phyloP scores from a whole-genome alignment of 2,329 filamentous ascomycete genomes.

The Colletotrichum sp. region DNA sequence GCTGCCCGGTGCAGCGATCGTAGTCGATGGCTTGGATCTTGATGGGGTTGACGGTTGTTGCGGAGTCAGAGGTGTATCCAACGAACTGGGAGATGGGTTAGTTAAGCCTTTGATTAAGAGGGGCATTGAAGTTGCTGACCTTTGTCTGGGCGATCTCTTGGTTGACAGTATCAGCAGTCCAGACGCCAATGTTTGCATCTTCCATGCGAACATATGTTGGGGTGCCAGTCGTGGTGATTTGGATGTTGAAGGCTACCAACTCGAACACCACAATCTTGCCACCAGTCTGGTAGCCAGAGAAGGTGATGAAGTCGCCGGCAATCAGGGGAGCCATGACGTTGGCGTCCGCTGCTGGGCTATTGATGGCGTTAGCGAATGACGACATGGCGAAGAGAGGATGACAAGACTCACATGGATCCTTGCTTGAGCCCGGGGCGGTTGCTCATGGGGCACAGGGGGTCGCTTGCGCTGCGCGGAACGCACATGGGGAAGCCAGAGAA shows the following conservation, averaged over 20 bases:
- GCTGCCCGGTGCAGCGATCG: conserved; percentile 44
- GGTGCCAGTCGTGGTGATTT: conserved; percentile 35
- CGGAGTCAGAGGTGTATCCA: conserved; percentile 39
- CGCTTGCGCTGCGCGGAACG: conserved; percentile 43
- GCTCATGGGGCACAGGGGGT: conserved; percentile 37
- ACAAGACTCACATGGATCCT: conserved; percentile 16
- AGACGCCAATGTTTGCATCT: conserved; percentile 44
- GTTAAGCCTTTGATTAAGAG: fast-evolving
- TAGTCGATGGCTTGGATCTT: conserved; percentile 43
- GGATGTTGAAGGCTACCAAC: conserved; percentile 41
- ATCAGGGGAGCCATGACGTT: conserved; percentile 43
- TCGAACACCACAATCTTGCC: conserved; percentile 39
- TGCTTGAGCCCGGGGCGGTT: conserved; percentile 33
- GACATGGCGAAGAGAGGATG: not conserved
- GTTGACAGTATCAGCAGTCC: conserved; percentile 33
- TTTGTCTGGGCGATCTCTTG: conserved; percentile 37
- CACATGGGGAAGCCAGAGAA: conserved; percentile 59
- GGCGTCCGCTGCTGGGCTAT: conserved; percentile 36
- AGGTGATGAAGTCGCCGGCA: conserved; percentile 44
- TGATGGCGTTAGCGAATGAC: not conserved
- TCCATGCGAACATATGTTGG: conserved; percentile 46
- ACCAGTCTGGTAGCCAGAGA: conserved; percentile 35
- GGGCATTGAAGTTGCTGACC: not conserved
- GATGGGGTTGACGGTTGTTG: conserved; percentile 31
- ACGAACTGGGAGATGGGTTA: conserved; percentile 31